Base-by-base conservation (phyloP, 176 grass and related monocot genomes). In the Oryza australiensis region DNA sequence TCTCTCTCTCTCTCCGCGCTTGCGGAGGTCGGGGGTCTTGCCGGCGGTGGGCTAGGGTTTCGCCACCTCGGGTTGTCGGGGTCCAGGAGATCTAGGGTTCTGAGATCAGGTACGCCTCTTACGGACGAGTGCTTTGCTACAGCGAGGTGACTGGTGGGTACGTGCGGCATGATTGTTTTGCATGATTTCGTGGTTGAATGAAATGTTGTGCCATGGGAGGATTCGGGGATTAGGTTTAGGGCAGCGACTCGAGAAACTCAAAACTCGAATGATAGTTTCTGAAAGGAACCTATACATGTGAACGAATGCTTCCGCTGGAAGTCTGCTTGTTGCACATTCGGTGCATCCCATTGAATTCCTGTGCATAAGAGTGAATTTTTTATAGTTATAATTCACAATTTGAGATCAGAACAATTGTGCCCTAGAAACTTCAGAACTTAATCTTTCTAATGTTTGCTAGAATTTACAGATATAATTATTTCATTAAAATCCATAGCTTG, bases 31-130 rank as follows among this genome's bases (percentile, higher is more conserved):
- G 55, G 37, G 45, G 33, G 48, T 15, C 26, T 74, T 65, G 72
- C 65, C 55, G 33, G 72, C 11, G 43, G 65, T 11, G 55, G 66
- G 57, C 83, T 86, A 89, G 87, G 85, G 77, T 81, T 85, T 85
- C 72, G 41, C 42, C 8, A 30, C 32, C 27, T 27, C n/a, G 22
- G 41, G 40, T 28, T 4, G 15, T 13, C 24, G 20, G 20, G 33
- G 12, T 16, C 24, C 13, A 11, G 43, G 66, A 45, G 82, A 89
- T 89, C 78, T 81, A 85, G 87, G 78, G 78, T 60, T 72, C 64
- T 71, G 3, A 82, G 1, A 24, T 66, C 78, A 77, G 87, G 87
- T 86, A 59, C 5, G 72, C 57, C 42, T 29, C 66, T 14, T 41
- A 33, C 3, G 13, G 0, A 0, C 5, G 4, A 38, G 26, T 5